A percentile compares a stretch with the other conserved stretches of the same genome.
phyloP scores from a whole-genome alignment of 2,329 filamentous ascomycete genomes.

The Chalaropsis thielavioides region DNA sequence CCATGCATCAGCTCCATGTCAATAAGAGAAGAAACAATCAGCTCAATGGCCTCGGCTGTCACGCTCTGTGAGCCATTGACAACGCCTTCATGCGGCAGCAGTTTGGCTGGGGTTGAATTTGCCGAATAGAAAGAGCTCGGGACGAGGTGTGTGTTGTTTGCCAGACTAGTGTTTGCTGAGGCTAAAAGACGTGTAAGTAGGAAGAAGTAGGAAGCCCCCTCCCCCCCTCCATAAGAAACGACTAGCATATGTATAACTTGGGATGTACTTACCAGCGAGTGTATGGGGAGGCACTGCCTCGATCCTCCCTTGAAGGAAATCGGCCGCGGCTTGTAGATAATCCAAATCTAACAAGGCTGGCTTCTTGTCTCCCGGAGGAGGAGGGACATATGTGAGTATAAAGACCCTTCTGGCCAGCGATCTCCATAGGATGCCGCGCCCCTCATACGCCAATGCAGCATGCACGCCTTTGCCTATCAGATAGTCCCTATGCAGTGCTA shows the following conservation, averaged over 20 bases:
- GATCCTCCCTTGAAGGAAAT: constrained; percentile 48
- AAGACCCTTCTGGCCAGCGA: constrained; percentile 67
- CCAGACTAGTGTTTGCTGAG: constrained; percentile 11
- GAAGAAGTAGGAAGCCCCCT: not conserved
- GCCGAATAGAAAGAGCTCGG: not conserved
- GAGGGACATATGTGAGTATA: constrained; percentile 59
- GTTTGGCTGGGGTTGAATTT: constrained; percentile 26
- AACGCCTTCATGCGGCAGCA: constrained; percentile 44
- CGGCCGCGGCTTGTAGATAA: constrained; percentile 50
- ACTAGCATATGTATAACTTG: not conserved
- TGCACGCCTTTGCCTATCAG: constrained; percentile 63
- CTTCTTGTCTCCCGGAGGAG: constrained; percentile 37
- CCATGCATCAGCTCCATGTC: constrained; percentile 70
- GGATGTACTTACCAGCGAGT: constrained; percentile 9
- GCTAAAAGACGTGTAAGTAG: constrained; percentile 9
- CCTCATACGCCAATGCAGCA: constrained; percentile 58
- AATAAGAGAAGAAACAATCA: constrained; percentile 59
- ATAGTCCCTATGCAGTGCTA: constrained; percentile 53
- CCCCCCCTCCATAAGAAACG: too few relatives aligned
- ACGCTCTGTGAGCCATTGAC: constrained; percentile 49
- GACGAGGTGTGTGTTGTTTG: constrained; percentile 14
- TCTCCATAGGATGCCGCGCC: constrained; percentile 73
- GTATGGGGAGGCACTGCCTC: constrained; percentile 30
- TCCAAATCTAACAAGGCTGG: constrained; percentile 62
- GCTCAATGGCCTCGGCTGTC: constrained; percentile 55